These are phyloP conservation scores for Triticum turgidum DNA, from an alignment of 176 grass and related monocot genomes.

Conservation along the genomic window DNA sequence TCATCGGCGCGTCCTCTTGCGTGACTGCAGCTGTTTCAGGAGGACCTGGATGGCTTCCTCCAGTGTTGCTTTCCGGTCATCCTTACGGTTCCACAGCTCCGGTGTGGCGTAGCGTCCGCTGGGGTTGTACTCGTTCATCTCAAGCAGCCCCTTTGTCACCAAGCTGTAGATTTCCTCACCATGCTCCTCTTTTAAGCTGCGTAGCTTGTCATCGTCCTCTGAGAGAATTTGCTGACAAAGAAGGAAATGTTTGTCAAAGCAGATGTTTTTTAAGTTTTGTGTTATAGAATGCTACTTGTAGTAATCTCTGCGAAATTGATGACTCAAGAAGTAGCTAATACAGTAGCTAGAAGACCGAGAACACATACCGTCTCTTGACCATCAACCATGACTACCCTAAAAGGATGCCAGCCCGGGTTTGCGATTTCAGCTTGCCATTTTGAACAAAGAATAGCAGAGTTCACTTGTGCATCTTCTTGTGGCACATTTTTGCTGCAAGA, in stretches of 20 bases:
- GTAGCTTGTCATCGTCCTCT: constrained; percentile 38
- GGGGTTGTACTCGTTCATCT: constrained; percentile 57
- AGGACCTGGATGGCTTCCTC: not conserved
- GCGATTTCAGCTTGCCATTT: no score
- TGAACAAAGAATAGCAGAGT: no score
- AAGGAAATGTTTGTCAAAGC: not conserved
- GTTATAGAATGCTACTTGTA: no score
- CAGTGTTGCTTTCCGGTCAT: not conserved
- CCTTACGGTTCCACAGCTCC: constrained; percentile 32
- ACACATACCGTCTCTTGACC: no score
- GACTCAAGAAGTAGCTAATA: no score
- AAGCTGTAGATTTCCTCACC: constrained; percentile 29
- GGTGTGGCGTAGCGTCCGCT: constrained; percentile 15
- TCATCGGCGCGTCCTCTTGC: constrained; percentile 18
- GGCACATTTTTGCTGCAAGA: constrained; percentile 35
- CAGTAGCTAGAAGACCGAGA: no score
- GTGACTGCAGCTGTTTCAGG: not conserved
- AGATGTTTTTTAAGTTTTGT: not conserved
- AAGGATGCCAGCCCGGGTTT: no score
- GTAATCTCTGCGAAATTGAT: no score
- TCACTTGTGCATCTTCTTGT: constrained; percentile 16
- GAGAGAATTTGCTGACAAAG: constrained; percentile 32
- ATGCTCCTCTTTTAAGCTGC: constrained; percentile 30
- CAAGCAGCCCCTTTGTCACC: constrained; percentile 34
- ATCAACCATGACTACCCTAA: no score